These are phyloP conservation scores for Coniferiporia sulphurascens DNA, from an alignment of 1,284 basidiomycete species.

Conservation along the genomic window DNA sequence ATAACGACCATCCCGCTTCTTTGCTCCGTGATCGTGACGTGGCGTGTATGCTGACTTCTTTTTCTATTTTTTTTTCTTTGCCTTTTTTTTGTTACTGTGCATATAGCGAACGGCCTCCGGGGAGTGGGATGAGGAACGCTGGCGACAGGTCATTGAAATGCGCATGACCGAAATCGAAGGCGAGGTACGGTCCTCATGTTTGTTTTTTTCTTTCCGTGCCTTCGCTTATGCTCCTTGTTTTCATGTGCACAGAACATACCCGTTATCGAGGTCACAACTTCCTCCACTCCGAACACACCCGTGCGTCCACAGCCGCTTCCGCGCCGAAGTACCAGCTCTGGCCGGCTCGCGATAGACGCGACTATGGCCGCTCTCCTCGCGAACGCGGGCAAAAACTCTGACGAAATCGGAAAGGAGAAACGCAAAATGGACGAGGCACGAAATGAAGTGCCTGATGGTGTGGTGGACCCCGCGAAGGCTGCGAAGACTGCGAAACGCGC, in stretches of 20 bases:
- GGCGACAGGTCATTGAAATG: slow-evolving; percentile 13
- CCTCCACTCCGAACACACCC: not conserved
- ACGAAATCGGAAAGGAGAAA: not conserved
- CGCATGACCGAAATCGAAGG: not conserved
- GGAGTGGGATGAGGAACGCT: slow-evolving; percentile 11
- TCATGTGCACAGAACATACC: not conserved
- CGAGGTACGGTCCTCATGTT: not conserved
- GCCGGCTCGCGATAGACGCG: not conserved
- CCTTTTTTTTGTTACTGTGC: not conserved
- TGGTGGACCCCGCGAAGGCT: not conserved
- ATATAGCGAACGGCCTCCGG: not conserved
- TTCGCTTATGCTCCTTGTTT: not conserved
- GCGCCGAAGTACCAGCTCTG: slow-evolving; percentile 4
- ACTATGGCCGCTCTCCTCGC: not conserved
- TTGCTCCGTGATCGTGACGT: not conserved
- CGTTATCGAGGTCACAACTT: slow-evolving; percentile 7
- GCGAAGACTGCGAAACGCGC: slow-evolving; percentile 8
- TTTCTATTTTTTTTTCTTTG: not conserved
- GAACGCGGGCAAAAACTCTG: not conserved
- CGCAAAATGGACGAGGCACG: too few relatives aligned
- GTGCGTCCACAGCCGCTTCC: not conserved
- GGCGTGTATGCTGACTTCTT: not conserved
- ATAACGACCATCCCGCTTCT: not conserved
- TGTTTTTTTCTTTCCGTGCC: not conserved
- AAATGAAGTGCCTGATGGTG: too few relatives aligned